A percentile compares a stretch with the other conserved stretches of the same genome.
phyloP scores from a whole-genome alignment of 108 stramenopile genomes.

The Cyclotella baltica region DNA sequence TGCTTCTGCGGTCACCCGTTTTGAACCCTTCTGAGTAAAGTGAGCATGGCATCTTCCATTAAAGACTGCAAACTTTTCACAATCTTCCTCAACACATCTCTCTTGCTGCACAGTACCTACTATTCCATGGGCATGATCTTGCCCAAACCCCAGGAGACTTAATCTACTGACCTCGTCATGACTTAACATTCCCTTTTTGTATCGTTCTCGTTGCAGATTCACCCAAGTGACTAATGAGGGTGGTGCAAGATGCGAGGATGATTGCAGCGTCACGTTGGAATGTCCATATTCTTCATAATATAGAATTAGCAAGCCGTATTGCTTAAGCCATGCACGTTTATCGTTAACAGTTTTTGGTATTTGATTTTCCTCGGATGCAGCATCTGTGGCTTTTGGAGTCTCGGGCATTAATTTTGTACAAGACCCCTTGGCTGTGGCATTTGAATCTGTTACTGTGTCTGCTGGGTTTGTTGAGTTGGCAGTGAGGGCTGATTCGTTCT shows the following conservation, averaged over 20 bases:
- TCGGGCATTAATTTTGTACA: no score
- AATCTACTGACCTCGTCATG: conserved; percentile 7
- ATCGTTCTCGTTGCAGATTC: conserved; percentile 1
- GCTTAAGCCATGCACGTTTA: not conserved
- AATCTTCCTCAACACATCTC: not conserved
- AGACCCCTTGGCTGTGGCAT: no score
- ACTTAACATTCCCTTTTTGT: not conserved
- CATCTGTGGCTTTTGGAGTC: not conserved
- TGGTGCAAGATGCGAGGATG: not conserved
- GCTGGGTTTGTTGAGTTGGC: no score
- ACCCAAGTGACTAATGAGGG: conserved; percentile 6
- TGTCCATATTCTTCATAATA: conserved; percentile 10
- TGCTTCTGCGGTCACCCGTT: no score
- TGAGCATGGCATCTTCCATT: conserved; percentile 18
- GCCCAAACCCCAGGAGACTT: not conserved
- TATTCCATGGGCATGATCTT: not conserved
- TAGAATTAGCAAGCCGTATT: conserved; percentile 13
- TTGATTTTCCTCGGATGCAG: no score
- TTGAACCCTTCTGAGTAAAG: not conserved
- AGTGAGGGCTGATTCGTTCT: no score
- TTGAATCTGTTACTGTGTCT: no score
- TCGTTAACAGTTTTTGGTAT: not conserved
- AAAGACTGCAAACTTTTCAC: conserved; percentile 13
- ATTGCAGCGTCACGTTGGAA: conserved; percentile 8
- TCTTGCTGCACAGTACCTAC: not conserved